Evolutionary conservation across 805 yeast species (phyloP).

Genomic region (Starmerella potacharoeniae): DNA sequence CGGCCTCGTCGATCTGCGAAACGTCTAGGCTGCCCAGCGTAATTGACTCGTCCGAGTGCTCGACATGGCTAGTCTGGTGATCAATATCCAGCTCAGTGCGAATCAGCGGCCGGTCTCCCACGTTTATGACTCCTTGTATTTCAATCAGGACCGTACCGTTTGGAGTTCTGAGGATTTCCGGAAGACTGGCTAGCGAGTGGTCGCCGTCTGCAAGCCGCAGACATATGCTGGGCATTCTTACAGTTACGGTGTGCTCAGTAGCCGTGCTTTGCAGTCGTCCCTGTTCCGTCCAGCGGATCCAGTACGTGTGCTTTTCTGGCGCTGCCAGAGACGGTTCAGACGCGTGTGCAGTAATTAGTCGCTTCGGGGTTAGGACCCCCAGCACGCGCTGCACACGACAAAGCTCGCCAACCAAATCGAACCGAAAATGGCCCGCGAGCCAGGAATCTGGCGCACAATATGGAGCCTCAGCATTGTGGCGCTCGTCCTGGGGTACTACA

Average conservation of each 20-base stretch:
- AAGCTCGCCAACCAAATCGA: not conserved
- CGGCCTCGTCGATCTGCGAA: conserved; percentile 10
- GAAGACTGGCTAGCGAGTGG: not conserved
- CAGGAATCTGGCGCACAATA: conserved; percentile 11
- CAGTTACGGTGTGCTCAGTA: not conserved
- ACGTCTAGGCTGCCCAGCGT: conserved; percentile 17
- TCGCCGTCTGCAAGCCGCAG: conserved; percentile 1
- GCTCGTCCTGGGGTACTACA: conserved; percentile 21
- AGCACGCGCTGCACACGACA: not conserved
- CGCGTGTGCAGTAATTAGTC: not conserved
- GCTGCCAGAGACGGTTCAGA: not conserved
- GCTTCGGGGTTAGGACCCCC: not conserved
- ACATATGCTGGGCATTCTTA: conserved; percentile 10
- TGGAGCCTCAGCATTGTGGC: conserved; percentile 11
- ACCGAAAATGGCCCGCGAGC: conserved; percentile 4
- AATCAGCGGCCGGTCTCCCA: conserved; percentile 17
- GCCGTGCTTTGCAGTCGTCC: too few relatives aligned
- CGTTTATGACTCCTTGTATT: conserved; percentile 19
- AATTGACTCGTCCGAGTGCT: not conserved
- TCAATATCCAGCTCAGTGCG: conserved; percentile 17
- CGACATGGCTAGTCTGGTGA: not conserved
- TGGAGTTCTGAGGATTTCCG: conserved; percentile 12
- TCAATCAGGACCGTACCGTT: conserved; percentile 18
- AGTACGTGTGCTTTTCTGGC: too few relatives aligned
- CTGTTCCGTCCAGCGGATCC: too few relatives aligned